Evolutionary conservation across 805 yeast genomes (phyloP), one percentile per base, ranked within the genome.

Genomic region (Candida michaelii): DNA sequence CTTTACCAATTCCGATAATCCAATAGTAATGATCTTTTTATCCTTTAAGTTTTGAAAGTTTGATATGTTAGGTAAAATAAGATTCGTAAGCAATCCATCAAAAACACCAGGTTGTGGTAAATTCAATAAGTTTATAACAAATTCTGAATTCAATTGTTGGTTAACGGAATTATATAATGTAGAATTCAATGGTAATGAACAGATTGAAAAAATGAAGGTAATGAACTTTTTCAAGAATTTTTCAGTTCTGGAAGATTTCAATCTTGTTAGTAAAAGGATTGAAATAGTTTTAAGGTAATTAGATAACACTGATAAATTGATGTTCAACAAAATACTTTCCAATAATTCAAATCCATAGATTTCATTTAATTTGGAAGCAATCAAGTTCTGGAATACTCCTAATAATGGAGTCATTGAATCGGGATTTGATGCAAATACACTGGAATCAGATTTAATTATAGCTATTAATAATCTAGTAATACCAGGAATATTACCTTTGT

Each of bases 311-410:
- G 56, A 58, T 32, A 79, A 52, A 5, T 87, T 82, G 34, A 89
- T 65, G 45, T 73, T 63, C 32, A 79, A 55, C 32, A 91, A 61
- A 37, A 93, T 82, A 2, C 75, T 67, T 58, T 86, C 90, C 34
- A 93, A 65, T 32, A 93, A 67, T 43, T 93, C 98, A 62, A 93
- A 85, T 1, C 97, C 98, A 54, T 80, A 76, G 29, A 66, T 65
- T 54, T 93, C 98, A 54, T 89, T 84, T 12, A 80, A 75, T 51
- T 84, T 85, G 0, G 97, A 88, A 1, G 97, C 81, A 39, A 93
- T 80, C 50, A 93, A 71, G 60, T 90, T 89, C 66, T 95, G 99
- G 72, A 88, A 95, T n/a, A 93, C 96, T 30, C 99, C 99, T 30
- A 93, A 69, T 23, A 93, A 77, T 3, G 97, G 96, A 27, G 85